These are phyloP conservation scores for Blepharisma stoltei DNA, from an alignment of 73 alveolate species.

Conservation along the genomic window DNA sequence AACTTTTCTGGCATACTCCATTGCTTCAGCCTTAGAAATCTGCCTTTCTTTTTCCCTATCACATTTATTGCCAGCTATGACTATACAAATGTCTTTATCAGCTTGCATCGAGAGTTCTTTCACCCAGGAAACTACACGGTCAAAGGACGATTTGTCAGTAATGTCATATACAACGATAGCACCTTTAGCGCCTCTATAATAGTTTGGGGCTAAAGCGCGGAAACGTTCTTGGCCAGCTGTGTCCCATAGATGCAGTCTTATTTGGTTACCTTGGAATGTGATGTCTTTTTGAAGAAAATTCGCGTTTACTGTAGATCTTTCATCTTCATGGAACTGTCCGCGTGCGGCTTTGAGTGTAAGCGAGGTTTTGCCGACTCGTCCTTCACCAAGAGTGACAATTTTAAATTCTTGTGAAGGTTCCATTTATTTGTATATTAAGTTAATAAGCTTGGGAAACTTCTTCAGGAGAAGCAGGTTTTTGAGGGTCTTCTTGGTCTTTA, in stretches of 20 bases:
- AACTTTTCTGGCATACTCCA: neutral
- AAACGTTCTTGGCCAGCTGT: slow-evolving; percentile 94
- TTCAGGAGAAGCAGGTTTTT: slow-evolving; percentile 48
- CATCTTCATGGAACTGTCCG: slow-evolving; percentile 69
- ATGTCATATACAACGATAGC: slow-evolving; percentile 79
- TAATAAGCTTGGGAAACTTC: too few species aligned
- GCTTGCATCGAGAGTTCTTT: neutral
- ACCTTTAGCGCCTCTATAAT: slow-evolving; percentile 92
- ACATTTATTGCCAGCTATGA: slow-evolving; percentile 15
- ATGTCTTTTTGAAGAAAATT: slow-evolving; percentile 68
- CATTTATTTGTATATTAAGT: slow-evolving; percentile 26
- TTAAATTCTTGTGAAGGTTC: slow-evolving; percentile 26
- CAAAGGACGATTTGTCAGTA: slow-evolving; percentile 70
- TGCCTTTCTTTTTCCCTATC: slow-evolving; percentile 1
- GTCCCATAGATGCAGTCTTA: slow-evolving; percentile 85
- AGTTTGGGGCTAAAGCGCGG: slow-evolving; percentile 81
- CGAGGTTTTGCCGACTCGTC: slow-evolving; percentile 89
- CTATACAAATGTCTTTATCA: neutral
- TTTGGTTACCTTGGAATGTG: slow-evolving; percentile 57
- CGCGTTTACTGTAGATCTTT: slow-evolving; percentile 74
- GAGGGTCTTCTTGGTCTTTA: slow-evolving; percentile 68
- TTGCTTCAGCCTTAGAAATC: neutral
- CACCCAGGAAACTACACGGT: slow-evolving; percentile 35
- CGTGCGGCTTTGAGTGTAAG: slow-evolving; percentile 67
- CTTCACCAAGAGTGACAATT: slow-evolving; percentile 72